phyloP scores from a whole-genome alignment of 2,329 filamentous ascomycete genomes.

The Rutstroemia sydowiana region DNA sequence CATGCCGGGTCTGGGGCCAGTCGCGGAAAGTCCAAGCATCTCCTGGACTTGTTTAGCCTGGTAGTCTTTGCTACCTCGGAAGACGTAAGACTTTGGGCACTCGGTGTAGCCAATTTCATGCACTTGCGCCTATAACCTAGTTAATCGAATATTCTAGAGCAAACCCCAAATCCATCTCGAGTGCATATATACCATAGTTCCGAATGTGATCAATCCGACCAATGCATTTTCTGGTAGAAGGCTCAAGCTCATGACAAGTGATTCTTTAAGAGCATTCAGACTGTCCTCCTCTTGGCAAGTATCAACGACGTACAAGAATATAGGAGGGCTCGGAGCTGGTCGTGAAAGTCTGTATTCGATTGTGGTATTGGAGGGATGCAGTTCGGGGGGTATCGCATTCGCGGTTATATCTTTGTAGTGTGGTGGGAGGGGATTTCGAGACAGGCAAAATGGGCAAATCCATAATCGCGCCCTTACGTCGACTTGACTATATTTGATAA shows the following conservation, averaged over 20 bases:
- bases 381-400: slow-evolving; percentile 74
- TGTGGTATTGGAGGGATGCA: slow-evolving; percentile 77
- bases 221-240: slow-evolving; percentile 74
- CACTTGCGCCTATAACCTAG: slow-evolving; percentile 65
- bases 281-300: slow-evolving; percentile 86
- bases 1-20: slow-evolving; percentile 62
- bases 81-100: slow-evolving; percentile 97
- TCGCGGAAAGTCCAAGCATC: slow-evolving; percentile 80
- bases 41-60: slow-evolving; percentile 98
- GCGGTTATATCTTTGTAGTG: slow-evolving; percentile 88
- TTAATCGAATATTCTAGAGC: neutral
- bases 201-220: slow-evolving; percentile 78
- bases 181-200: slow-evolving; percentile 69
- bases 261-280: slow-evolving; percentile 75
- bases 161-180: neutral
- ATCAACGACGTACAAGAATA: slow-evolving; percentile 83
- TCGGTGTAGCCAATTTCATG: slow-evolving; percentile 97
- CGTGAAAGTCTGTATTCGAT: slow-evolving; percentile 79
- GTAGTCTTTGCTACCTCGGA: slow-evolving; percentile 96
- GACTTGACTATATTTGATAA: slow-evolving; percentile 54
- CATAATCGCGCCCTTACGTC: slow-evolving; percentile 77
- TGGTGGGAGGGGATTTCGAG: slow-evolving; percentile 71
- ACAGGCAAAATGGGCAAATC: slow-evolving; percentile 85
- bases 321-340: slow-evolving; percentile 77
- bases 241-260: slow-evolving; percentile 77